Percentiles rank a stretch among this genome's conserved stretches.
These are phyloP conservation scores for Cylindrotheca fusiformis DNA, from an alignment of 108 stramenopile species.

Conservation along the genomic window DNA sequence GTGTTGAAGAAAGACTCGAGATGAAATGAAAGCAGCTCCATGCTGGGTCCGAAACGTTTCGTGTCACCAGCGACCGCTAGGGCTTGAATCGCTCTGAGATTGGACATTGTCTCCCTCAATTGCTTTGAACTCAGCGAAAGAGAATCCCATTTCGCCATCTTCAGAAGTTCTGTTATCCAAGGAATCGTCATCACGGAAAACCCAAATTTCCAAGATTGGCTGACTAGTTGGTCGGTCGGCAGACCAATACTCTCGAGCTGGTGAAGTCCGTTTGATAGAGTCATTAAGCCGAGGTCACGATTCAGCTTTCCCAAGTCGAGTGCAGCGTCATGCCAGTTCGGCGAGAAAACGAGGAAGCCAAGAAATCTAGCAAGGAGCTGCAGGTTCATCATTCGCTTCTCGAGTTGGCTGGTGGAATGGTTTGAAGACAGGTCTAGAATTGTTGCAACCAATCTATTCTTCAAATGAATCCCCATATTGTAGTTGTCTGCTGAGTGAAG, in stretches of 20 bases:
- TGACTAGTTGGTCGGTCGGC: conserved; percentile 31
- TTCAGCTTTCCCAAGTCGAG: conserved; percentile 13
- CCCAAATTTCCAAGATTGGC: conserved; percentile 38
- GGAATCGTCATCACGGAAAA: conserved; percentile 16
- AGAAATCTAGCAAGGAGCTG: conserved; percentile 71
- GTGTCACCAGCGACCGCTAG: not conserved
- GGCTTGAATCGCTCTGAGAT: conserved; percentile 33
- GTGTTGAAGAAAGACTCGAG: conserved; percentile 54
- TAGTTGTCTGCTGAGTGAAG: conserved; percentile 58
- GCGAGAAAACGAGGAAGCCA: conserved; percentile 72
- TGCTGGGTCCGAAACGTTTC: conserved; percentile 4
- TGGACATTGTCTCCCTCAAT: conserved; percentile 42
- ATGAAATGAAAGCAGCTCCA: conserved; percentile 38
- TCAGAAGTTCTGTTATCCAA: conserved; percentile 68
- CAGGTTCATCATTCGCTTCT: conserved; percentile 43
- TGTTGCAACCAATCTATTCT: conserved; percentile 22
- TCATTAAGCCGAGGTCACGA: not conserved
- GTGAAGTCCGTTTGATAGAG: conserved; percentile 13
- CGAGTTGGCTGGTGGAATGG: conserved; percentile 14
- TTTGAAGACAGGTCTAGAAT: conserved; percentile 12
- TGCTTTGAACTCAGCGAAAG: conserved; percentile 37
- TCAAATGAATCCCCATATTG: conserved; percentile 58
- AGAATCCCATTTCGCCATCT: conserved; percentile 75
- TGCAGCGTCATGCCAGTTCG: conserved; percentile 53
- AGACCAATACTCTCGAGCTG: conserved; percentile 33